A percentile compares a stretch with the other conserved stretches of the same genome.
Conservation (phyloP, 2,329 filamentous ascomycete species). For the Fusarium cyanostomum region DNA sequence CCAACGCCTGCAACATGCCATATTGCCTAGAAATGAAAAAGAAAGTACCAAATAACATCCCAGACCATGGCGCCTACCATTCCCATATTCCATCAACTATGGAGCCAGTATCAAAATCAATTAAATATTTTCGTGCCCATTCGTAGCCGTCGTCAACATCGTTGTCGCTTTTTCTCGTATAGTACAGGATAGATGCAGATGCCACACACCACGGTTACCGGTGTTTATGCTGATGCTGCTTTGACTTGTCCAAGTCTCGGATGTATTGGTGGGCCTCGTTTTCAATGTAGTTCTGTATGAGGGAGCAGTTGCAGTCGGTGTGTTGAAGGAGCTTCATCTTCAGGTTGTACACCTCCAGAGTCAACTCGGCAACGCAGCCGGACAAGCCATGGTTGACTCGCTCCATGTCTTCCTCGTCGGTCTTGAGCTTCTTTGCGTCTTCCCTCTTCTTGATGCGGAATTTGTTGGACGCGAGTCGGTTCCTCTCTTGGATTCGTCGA, state of each 20-base stretch:
- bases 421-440: slow-evolving; percentile 22
- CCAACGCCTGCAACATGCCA: not conserved
- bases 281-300: slow-evolving; percentile 39
- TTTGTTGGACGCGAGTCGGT: slow-evolving; percentile 40
- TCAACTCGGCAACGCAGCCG: slow-evolving; percentile 22
- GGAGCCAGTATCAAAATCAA: too few species aligned
- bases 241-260: not conserved
- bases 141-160: not conserved
- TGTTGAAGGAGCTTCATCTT: slow-evolving; percentile 40
- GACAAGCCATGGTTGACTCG: slow-evolving; percentile 20
- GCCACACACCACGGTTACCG: too few species aligned
- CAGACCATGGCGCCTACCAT: too few species aligned
- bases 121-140: too few species aligned
- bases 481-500: slow-evolving; percentile 24
- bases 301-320: slow-evolving; percentile 32
- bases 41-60: too few species aligned
- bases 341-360: slow-evolving; percentile 30
- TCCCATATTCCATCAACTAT: too few species aligned
- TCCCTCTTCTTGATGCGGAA: slow-evolving; percentile 38
- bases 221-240: not conserved
- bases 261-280: slow-evolving; percentile 33
- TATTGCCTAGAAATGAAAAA: not conserved
- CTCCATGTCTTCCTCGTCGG: slow-evolving; percentile 31
- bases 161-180: not conserved
- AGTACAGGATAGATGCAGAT: not conserved